Percentiles rank a stretch among this genome's conserved stretches.
These are phyloP conservation scores for Atalantia buxifolia DNA, from an alignment of 345 rosid genomes.

Conservation along the genomic window DNA sequence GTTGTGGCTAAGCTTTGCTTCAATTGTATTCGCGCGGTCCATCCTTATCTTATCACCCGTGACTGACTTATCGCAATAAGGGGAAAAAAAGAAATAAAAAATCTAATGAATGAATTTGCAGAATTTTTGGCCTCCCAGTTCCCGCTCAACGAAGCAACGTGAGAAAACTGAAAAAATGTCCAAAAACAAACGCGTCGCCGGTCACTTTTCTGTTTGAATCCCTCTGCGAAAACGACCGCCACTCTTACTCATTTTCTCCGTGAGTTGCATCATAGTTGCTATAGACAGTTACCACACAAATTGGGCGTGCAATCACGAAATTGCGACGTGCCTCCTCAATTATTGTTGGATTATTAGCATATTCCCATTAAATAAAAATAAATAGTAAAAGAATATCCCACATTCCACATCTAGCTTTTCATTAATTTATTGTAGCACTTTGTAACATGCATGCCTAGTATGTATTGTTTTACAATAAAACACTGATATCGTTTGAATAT, in stretches of 20 bases:
- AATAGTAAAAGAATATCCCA: too few species aligned
- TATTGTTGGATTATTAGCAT: background rate
- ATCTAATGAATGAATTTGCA: too few species aligned
- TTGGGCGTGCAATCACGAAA: background rate
- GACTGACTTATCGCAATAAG: background rate
- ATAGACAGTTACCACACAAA: background rate
- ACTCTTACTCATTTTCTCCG: too few species aligned
- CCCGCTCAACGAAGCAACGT: background rate
- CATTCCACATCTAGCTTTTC: too few species aligned
- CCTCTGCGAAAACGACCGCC: too few species aligned
- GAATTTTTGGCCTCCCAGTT: too few species aligned
- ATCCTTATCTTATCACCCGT: conserved; percentile 1
- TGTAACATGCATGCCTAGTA: too few species aligned
- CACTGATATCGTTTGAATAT: too few species aligned
- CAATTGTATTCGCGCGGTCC: background rate
- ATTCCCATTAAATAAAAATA: background rate
- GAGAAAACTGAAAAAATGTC: background rate
- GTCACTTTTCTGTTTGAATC: background rate
- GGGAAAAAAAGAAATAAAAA: too few species aligned
- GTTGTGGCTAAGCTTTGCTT: background rate
- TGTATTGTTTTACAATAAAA: too few species aligned
- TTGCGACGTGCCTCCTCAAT: background rate
- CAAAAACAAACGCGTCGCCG: background rate
- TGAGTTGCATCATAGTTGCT: background rate
- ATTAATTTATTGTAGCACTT: too few species aligned